Conservation (phyloP, 495 filamentous ascomycete species). For the Schizothecium vesticola region DNA sequence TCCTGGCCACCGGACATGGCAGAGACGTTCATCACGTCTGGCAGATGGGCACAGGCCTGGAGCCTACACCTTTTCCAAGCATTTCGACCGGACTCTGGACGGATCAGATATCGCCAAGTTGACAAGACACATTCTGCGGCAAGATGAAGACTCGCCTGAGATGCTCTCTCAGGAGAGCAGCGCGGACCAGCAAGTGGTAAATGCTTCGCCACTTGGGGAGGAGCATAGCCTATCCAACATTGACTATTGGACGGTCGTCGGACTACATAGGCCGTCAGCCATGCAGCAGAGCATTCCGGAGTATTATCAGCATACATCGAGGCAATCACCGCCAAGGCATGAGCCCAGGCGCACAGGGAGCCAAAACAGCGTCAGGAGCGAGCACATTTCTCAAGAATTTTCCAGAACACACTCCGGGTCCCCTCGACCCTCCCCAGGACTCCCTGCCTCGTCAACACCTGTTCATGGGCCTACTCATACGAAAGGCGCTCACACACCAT, state of each 20-base stretch:
- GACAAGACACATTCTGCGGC: not conserved
- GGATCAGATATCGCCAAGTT: constrained; percentile 2
- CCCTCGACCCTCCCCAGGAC: not conserved
- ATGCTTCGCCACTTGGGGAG: not conserved
- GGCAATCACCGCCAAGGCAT: not conserved
- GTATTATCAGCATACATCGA: not conserved
- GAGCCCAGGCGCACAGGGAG: not conserved
- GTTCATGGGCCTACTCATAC: not conserved
- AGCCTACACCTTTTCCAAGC: constrained; percentile 11
- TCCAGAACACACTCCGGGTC: not conserved
- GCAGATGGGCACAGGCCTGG: not conserved
- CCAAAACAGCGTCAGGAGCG: not conserved
- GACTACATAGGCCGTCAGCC: not conserved
- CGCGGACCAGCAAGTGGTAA: not conserved
- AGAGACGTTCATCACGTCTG: constrained; percentile 5
- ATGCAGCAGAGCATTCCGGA: not conserved
- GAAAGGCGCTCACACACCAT: not conserved
- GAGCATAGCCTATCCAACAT: not conserved
- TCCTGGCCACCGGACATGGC: constrained; percentile 4
- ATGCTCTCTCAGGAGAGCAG: not conserved
- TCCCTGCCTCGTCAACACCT: not conserved
- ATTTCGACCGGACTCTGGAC: constrained; percentile 17
- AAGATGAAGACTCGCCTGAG: not conserved
- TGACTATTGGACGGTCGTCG: not conserved
- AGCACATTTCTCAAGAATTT: not conserved